Percentiles rank a stretch among this genome's conserved stretches.
Evolutionary conservation across 371 early-diverging fungal genomes (phyloP).

Genomic region (Blyttiomyces sp.): DNA sequence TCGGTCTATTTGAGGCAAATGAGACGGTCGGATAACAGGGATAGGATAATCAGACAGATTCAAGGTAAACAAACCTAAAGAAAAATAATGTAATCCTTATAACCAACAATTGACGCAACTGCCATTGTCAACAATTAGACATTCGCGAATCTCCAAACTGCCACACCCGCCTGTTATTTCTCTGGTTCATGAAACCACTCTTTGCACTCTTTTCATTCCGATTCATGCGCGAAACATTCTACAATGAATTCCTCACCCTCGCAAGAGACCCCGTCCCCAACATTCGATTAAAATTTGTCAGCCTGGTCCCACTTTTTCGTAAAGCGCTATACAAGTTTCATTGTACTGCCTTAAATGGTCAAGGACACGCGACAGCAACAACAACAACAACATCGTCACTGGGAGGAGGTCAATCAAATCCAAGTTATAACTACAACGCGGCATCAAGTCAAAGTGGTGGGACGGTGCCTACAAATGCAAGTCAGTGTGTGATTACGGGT

Average conservation of each 20-base stretch:
- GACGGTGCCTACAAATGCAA: too few relatives aligned
- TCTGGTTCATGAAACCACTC: conserved; percentile 5
- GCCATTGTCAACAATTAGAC: conserved; percentile 9
- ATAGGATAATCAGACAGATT: conserved; percentile 22
- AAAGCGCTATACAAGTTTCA: conserved; percentile 4
- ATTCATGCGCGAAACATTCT: conserved; percentile 23
- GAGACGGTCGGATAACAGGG: conserved; percentile 23
- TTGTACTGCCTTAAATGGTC: too few relatives aligned
- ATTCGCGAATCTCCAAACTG: conserved; percentile 18
- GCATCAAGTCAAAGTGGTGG: too few relatives aligned
- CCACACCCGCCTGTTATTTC: conserved; percentile 23
- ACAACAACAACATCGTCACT: conserved; percentile 6
- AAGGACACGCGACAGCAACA: neutral
- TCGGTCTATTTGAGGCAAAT: conserved; percentile 18
- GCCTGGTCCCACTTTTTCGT: conserved; percentile 8
- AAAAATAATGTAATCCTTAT: neutral
- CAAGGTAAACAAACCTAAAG: conserved; percentile 18
- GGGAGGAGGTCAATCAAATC: too few relatives aligned
- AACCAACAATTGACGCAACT: neutral
- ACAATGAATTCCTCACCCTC: conserved; percentile 12
- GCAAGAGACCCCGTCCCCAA: conserved; percentile 30
- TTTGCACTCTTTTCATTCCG: conserved; percentile 15
- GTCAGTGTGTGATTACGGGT: too few relatives aligned
- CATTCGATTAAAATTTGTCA: conserved; percentile 17
- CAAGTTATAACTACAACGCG: too few relatives aligned